Conservation (phyloP, 2,329 filamentous ascomycete genomes). For the Fusarium marasasianum region DNA sequence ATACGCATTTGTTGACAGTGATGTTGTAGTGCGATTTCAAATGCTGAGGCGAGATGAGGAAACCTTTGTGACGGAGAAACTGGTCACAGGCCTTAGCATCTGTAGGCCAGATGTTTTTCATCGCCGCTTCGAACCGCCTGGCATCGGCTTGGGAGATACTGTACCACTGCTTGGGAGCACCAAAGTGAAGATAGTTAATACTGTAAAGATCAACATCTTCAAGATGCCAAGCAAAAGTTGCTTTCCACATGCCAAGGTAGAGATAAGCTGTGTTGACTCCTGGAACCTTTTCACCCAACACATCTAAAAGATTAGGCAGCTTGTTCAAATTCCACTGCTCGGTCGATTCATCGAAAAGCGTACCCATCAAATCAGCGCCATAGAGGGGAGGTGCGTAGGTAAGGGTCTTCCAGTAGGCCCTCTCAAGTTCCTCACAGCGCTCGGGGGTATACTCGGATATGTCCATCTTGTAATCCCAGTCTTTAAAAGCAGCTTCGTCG, state of each 20-base stretch:
- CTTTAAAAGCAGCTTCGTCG: conserved; percentile 89
- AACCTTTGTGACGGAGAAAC: conserved; percentile 97
- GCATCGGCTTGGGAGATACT: conserved; percentile 97
- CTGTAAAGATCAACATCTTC: conserved; percentile 99
- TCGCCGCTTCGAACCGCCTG: conserved; percentile 89
- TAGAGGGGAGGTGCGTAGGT: conserved; percentile 96
- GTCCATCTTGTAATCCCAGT: conserved; percentile 90
- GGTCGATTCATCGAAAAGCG: conserved; percentile 87
- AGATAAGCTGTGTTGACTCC: conserved; percentile 98
- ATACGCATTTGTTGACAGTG: conserved; percentile 94
- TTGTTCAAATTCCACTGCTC: conserved; percentile 95
- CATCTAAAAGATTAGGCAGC: conserved; percentile 90
- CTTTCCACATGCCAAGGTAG: conserved; percentile 99
- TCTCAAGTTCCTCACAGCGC: conserved; percentile 92
- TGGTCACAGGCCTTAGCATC: conserved; percentile 97
- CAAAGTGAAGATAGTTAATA: conserved; percentile 99
- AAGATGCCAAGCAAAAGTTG: conserved; percentile 98
- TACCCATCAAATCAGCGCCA: conserved; percentile 95
- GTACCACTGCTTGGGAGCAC: conserved; percentile 99
- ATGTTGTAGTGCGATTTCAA: conserved; percentile 91
- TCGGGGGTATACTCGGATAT: conserved; percentile 90
- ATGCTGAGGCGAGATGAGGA: conserved; percentile 90
- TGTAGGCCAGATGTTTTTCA: conserved; percentile 94
- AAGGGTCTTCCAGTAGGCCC: conserved; percentile 95
- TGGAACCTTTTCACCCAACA: conserved; percentile 93